Evolutionary conservation across 306 rosid genomes (phyloP), one percentile per base, ranked within the genome.

Genomic region (Acacia acuminata): DNA sequence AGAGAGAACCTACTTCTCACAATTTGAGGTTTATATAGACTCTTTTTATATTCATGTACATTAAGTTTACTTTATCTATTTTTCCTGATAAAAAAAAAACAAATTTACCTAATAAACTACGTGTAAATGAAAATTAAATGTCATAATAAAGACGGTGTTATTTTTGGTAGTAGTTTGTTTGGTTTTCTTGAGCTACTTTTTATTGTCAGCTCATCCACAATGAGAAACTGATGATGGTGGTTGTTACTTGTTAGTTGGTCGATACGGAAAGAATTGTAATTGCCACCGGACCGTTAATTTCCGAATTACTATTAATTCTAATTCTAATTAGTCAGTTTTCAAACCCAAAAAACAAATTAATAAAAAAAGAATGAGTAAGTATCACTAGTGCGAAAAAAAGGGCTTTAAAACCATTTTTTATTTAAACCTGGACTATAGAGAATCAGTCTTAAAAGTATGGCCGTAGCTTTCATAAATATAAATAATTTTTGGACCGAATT

Each of bases 171-270:
- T 1, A 1, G 69, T 17, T 8, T 1, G 16, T 42, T 48, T 63
- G 51, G 61, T 76, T 20, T 79, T 3, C 56, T 65, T 27, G 34
- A 3, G 48, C 50, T 81, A 22, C 5, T 50, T 32, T 43, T 44
- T 10, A 19, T 61, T 67, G 53, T 64, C 4, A 36, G 40, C 43
- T 32, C 40, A 75, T 74, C 55, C 58, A 55, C 1, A 53, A 32
- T 2, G 25, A 82, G 51, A 70, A 79, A 76, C 43, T 44, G 82
- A 76, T 77, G 5, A 24, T 14, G 77, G 73, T 77, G 77, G 67
- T 77, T 84, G 63, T 73, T 82, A n/a, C 45, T 71, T 78, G 71
- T 19, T 58, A 8, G 25, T 61, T 12, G 7, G 19, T 73, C 48
- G 71, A 48, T 14, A 14, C 55, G 20, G 14, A 11, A 73, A 73